Evolutionary conservation across 148 eudicot species (phyloP), one percentile per base, ranked within the genome.

Genomic region (Beta vulgaris): DNA sequence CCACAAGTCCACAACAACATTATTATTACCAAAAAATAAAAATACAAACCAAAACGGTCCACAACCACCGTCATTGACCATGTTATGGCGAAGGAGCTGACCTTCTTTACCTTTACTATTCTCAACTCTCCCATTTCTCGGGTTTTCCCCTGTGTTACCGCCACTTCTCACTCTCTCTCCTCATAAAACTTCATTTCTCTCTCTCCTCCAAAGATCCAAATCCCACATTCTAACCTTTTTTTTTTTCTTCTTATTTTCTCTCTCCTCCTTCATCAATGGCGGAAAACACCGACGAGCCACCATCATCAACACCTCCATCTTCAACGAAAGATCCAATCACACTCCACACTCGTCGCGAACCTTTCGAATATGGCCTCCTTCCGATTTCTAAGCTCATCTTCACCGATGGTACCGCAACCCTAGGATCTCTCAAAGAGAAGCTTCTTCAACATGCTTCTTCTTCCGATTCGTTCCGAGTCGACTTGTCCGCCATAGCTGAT

Each of bases 281-380:
- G 77, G 86, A 74, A 62, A 39, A 66, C 77, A 63, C 84, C 72
- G 73, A 65, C 65, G 23, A 66, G 15, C 54, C 84, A 32, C 75
- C 83, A 1, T 57, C 79, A 2, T 21, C 77, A 8, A 48, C 77
- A 3, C 44, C 82, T 31, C 72, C 81, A 6, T 51, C 76, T 2
- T 74, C 72, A 10, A 28, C 78, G 23, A 76, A 64, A 57, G 87
- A 60, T 62, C 85, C 74, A 21, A 37, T 65, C 66, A 82, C 85
- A n/a, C 78, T 92, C 58, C 94, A 83, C 84, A 88, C 93, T 0
- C 86, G 99, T 0, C 84, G 97, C 0, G 99, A 89, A 74, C 92
- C 94, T 0, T 95, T 92, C 85, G 99, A 95, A 70, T 88, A 95
- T 82, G 99, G 98, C 32, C 97, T 95, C 70, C 84, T 95, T 55